These are phyloP conservation scores for Metschnikowia peoriensis DNA, from an alignment of 805 yeast species.

Conservation along the genomic window DNA sequence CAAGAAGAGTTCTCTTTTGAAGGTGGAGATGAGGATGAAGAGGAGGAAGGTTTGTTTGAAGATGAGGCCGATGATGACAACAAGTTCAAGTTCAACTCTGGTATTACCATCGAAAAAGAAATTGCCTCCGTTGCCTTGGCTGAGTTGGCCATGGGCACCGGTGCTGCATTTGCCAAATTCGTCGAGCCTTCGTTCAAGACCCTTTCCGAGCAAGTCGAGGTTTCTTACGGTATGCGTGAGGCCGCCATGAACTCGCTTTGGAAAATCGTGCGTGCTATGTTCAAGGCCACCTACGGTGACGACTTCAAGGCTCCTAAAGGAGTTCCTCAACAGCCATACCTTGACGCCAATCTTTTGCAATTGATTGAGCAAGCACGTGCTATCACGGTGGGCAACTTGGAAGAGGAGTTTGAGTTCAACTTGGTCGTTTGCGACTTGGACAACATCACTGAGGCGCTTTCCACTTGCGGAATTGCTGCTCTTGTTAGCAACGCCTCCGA, in stretches of 20 bases:
- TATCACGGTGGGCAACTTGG: constrained; percentile 58
- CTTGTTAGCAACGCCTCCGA: constrained; percentile 60
- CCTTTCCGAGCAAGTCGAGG: constrained; percentile 70
- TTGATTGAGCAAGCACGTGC: constrained; percentile 67
- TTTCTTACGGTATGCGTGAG: constrained; percentile 89
- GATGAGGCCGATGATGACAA: constrained; percentile 55
- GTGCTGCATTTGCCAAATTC: constrained; percentile 73
- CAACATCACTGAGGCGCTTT: constrained; percentile 63
- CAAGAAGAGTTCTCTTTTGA: constrained; percentile 78
- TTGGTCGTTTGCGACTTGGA: constrained; percentile 81
- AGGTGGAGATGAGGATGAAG: constrained; percentile 52
- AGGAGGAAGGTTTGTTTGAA: constrained; percentile 35
- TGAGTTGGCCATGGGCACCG: constrained; percentile 86
- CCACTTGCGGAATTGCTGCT: constrained; percentile 70
- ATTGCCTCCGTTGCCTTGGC: constrained; percentile 88
- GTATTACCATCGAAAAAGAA: constrained; percentile 93
- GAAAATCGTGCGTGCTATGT: constrained; percentile 75
- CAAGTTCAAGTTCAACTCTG: constrained; percentile 85
- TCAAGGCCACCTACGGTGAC: constrained; percentile 50
- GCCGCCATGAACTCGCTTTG: constrained; percentile 80
- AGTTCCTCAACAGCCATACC: constrained; percentile 58
- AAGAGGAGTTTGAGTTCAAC: constrained; percentile 78
- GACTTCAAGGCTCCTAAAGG: constrained; percentile 57
- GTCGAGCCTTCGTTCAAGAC: constrained; percentile 67
- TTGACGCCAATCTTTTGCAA: constrained; percentile 54